phyloP scores from a whole-genome alignment of 129 eudicot species.

The Flaveria linearis region DNA sequence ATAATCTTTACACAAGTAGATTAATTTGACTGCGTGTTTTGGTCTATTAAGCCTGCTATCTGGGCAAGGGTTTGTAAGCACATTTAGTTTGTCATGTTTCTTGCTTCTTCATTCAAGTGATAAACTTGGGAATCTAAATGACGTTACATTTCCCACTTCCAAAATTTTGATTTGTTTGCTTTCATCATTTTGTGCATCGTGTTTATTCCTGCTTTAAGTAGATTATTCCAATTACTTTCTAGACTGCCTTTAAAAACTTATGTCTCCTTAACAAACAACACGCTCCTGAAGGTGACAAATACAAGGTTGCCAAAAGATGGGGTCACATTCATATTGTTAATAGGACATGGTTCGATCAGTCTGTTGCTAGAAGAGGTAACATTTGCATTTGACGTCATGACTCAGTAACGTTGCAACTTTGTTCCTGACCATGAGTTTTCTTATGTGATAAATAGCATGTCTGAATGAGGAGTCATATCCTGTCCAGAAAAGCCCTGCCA shows the following conservation, averaged over 20 bases:
- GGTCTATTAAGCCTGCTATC: slow-evolving; percentile 13
- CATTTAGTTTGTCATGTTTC: not conserved
- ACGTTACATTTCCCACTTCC: slow-evolving; percentile 3
- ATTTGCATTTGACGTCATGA: not conserved
- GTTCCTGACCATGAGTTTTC: slow-evolving; percentile 24
- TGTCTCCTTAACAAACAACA: slow-evolving; percentile 61
- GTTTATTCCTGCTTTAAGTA: slow-evolving; percentile 10
- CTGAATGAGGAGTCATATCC: slow-evolving; percentile 85
- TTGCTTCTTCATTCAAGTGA: not conserved
- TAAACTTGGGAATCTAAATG: not conserved
- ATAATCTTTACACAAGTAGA: not conserved
- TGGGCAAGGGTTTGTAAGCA: not conserved
- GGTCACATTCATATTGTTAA: slow-evolving; percentile 65
- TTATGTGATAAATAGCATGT: slow-evolving; percentile 56
- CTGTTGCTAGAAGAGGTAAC: slow-evolving; percentile 88
- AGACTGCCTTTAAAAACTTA: slow-evolving; percentile 4
- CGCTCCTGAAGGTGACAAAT: slow-evolving; percentile 97
- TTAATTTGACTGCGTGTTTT: slow-evolving; percentile 1
- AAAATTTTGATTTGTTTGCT: slow-evolving; percentile 4
- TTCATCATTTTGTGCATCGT: slow-evolving; percentile 16
- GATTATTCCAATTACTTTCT: slow-evolving; percentile 16
- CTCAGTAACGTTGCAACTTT: slow-evolving; percentile 2
- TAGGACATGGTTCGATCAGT: slow-evolving; percentile 84
- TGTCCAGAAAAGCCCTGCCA: slow-evolving; percentile 47
- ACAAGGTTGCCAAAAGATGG: slow-evolving; percentile 87